Evolutionary conservation across 805 yeast species (phyloP).

Genomic region (Groenewaldozyma tartarivorans): DNA sequence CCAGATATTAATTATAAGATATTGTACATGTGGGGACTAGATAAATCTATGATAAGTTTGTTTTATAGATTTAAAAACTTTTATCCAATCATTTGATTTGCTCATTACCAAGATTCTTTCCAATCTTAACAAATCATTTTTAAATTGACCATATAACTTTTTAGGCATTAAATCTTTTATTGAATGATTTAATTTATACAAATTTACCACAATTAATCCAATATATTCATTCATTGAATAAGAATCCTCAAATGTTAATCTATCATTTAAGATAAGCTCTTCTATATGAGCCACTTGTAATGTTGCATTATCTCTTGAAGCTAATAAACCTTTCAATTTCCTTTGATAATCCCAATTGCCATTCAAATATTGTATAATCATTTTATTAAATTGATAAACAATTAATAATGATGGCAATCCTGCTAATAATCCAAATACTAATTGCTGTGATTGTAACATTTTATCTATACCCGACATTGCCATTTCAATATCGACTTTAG

Average conservation of each 20-base stretch:
- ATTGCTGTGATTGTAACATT: slow-evolving; percentile 78
- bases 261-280: too few species aligned
- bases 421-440: slow-evolving; percentile 88
- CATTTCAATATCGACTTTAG: slow-evolving; percentile 88
- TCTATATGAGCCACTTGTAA: slow-evolving; percentile 10
- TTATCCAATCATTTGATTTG: too few species aligned
- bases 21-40: too few species aligned
- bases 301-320: slow-evolving; percentile 6
- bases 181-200: slow-evolving; percentile 1
- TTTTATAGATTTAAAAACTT: too few species aligned
- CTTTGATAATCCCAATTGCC: slow-evolving; percentile 14
- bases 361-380: slow-evolving; percentile 1
- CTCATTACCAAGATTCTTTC: too few species aligned
- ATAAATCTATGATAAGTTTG: too few species aligned
- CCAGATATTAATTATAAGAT: too few species aligned
- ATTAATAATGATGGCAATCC: slow-evolving; percentile 58
- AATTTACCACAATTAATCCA: too few species aligned
- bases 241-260: too few species aligned
- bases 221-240: too few species aligned
- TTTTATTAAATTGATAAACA: slow-evolving; percentile 30
- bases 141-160: background rate
- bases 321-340: slow-evolving; percentile 8
- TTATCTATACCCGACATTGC: slow-evolving; percentile 89
- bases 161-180: background rate
- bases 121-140: background rate